These are phyloP conservation scores for Prunus mira DNA, from an alignment of 306 rosid genomes.

Conservation along the genomic window DNA sequence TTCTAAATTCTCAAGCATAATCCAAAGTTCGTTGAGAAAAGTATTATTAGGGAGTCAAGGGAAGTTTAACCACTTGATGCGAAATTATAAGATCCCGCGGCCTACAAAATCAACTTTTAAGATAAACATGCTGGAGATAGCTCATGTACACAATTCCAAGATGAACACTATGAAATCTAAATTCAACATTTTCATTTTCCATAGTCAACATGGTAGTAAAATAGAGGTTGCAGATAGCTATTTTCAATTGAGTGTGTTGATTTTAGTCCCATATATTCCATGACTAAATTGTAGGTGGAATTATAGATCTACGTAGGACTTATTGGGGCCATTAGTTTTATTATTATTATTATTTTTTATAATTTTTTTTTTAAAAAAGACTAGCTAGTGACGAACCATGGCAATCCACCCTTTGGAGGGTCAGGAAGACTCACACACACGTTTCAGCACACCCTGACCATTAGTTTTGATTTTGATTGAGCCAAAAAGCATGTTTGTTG, in stretches of 20 bases:
- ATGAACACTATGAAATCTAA: background rate
- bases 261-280: background rate
- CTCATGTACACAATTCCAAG: too few species aligned
- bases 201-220: background rate
- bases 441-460: too few species aligned
- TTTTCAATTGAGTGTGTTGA: background rate
- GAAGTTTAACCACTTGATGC: background rate
- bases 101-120: too few species aligned
- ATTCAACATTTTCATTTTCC: background rate
- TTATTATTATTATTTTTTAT: too few species aligned
- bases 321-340: background rate
- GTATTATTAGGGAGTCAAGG: background rate
- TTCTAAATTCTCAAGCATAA: background rate
- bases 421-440: too few species aligned
- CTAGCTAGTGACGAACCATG: too few species aligned
- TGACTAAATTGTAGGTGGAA: background rate
- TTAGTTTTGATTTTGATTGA: background rate
- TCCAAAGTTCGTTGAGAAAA: background rate
- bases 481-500: background rate
- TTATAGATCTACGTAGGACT: background rate
- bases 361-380: too few species aligned
- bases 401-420: too few species aligned
- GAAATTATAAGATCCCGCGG: background rate
- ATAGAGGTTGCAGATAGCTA: background rate
- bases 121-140: too few species aligned